Percentiles rank a stretch among this genome's conserved stretches.
Conservation (phyloP, 2,329 filamentous ascomycete species). For the Teratosphaeria zuluensis region DNA sequence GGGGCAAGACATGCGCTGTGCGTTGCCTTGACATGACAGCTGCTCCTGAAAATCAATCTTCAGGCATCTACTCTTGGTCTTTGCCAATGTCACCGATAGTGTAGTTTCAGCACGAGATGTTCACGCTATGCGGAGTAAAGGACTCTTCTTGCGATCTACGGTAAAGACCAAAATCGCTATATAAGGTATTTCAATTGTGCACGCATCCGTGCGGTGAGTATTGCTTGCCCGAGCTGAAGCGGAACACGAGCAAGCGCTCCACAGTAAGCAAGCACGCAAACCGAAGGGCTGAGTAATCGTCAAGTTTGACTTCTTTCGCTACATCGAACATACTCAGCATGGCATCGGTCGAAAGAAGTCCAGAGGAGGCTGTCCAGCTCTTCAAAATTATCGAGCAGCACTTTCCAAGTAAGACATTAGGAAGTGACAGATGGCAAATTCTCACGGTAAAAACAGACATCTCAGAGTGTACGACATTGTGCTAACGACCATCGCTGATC, state of each 20-base stretch:
- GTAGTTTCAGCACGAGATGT: too few species aligned
- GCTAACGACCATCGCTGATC: conserved; percentile 17
- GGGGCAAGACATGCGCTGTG: neutral
- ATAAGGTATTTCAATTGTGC: neutral
- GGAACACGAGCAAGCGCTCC: neutral
- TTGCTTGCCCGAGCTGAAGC: neutral
- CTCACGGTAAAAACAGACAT: conserved; percentile 25
- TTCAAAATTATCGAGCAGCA: conserved; percentile 34
- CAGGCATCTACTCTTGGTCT: too few species aligned
- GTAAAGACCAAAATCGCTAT: too few species aligned
- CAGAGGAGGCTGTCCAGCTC: conserved; percentile 30
- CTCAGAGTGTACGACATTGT: neutral
- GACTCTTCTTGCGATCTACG: too few species aligned
- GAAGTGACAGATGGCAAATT: conserved; percentile 39
- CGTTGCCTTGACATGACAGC: too few species aligned
- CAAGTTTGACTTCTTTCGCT: neutral
- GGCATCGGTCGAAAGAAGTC: conserved; percentile 25
- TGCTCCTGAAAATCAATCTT: too few species aligned
- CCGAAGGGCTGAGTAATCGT: neutral
- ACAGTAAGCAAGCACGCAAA: neutral
- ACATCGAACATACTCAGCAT: conserved; percentile 3
- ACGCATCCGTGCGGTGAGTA: neutral
- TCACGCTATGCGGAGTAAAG: too few species aligned
- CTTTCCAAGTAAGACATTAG: conserved; percentile 35
- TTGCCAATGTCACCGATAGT: too few species aligned